phyloP scores from a whole-genome alignment of 2,329 filamentous ascomycete genomes.

The Colletotrichum caudatum region DNA sequence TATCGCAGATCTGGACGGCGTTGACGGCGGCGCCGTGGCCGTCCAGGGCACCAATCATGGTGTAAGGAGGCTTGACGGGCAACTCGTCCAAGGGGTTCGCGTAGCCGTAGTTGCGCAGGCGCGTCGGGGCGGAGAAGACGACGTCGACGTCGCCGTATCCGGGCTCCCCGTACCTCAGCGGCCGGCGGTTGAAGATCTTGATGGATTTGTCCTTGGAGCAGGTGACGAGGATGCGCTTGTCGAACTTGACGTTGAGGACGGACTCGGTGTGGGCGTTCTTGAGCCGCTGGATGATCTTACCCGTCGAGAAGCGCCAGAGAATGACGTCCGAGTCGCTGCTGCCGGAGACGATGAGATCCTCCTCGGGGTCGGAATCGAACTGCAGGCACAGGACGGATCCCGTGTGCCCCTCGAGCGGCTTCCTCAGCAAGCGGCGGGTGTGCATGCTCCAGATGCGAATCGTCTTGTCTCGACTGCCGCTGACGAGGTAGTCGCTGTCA shows the following conservation, averaged over 20 bases:
- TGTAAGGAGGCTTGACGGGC: conserved; percentile 73
- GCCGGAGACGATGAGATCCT: conserved; percentile 94
- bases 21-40: conserved; percentile 95
- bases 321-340: conserved; percentile 94
- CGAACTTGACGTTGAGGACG: conserved; percentile 92
- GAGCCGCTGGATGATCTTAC: conserved; percentile 82
- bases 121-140: conserved; percentile 66
- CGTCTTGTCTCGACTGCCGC: conserved; percentile 89
- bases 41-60: conserved; percentile 81
- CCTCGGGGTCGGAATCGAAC: conserved; percentile 87
- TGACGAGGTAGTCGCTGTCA: conserved; percentile 86
- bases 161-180: conserved; percentile 70
- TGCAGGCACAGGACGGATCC: conserved; percentile 95
- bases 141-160: conserved; percentile 61
- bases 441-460: conserved; percentile 92
- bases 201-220: conserved; percentile 98
- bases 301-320: conserved; percentile 93
- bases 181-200: conserved; percentile 90
- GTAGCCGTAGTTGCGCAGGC: conserved; percentile 67
- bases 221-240: conserved; percentile 90
- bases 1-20: conserved; percentile 88
- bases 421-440: conserved; percentile 79
- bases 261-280: conserved; percentile 86
- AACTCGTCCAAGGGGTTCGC: conserved; percentile 60
- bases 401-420: conserved; percentile 80